Evolutionary conservation across 352 stramenopile genomes (phyloP), one percentile per base, ranked within the genome.

Genomic region (Phytophthora multivora): DNA sequence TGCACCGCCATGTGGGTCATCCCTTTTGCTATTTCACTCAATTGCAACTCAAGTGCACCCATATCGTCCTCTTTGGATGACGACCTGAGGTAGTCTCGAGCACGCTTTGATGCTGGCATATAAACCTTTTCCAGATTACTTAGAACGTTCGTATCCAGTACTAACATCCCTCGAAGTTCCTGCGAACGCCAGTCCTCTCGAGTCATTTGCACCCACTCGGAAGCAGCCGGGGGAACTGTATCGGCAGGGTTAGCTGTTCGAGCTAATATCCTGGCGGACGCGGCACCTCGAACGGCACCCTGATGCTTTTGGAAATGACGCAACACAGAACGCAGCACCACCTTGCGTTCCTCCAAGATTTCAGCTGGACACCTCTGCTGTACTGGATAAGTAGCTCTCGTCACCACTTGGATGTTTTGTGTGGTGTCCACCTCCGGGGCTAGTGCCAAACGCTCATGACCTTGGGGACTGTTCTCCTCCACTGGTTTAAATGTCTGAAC

Each of bases 191-290:
- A 75, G 51, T 91, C 82, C 46, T 91, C 79, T 5, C 63, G 58
- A 5, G 61, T 79, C 76, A 89, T 87, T 11, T 63, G 53, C 41
- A 84, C 66, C 82, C 82, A 89, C 18, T 91, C 82, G 0, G 18
- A 57, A 11, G 46, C 30, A n/a, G 18, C 28, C 5, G 11, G 35
- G 3, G 39, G 33, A 7, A 39, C 25, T 5, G 25, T 26, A 40
- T 52, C 21, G 9, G 36, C 16, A 18, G 51, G 26, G 28, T 33
- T 9, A 33, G 28, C 13, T 33, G 28, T 51, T 50, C 15, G 33
- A 21, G 59, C 47, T 19, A 73, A 18, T 35, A 65, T 51, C 42
- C 59, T 42, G 4, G 30, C 18, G 11, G 52, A 66, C 23, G 52
- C 38, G 16, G 59, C 61, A 35, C 39, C 16, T 53, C 73, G 70